These are phyloP conservation scores for Ceratobasidium theobromae DNA, from an alignment of 1,284 basidiomycete species.

Conservation along the genomic window DNA sequence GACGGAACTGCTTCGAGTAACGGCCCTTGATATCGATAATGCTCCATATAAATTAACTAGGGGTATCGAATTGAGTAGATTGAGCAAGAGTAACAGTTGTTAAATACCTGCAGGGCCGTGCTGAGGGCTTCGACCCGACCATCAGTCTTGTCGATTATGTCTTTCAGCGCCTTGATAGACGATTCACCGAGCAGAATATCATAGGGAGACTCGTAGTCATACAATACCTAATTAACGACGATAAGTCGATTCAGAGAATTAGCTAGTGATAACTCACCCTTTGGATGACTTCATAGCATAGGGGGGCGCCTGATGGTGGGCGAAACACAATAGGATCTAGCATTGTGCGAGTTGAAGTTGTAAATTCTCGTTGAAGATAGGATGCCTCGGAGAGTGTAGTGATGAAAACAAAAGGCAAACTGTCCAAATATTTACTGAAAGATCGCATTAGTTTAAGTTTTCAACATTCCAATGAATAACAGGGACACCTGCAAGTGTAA, in stretches of 20 bases:
- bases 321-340: constrained; percentile 4
- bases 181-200: constrained; percentile 15
- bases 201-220: background rate
- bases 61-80: background rate
- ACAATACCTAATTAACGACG: background rate
- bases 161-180: constrained; percentile 11
- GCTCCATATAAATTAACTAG: constrained; percentile 20
- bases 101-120: constrained; percentile 10
- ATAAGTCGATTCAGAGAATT: background rate
- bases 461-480: background rate
- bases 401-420: constrained; percentile 9
- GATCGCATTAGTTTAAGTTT: background rate
- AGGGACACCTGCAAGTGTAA: constrained; percentile 19
- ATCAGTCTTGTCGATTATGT: constrained; percentile 14
- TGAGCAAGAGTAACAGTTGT: background rate
- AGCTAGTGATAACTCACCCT: background rate
- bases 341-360: constrained; percentile 13
- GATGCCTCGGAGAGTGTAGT: background rate
- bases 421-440: constrained; percentile 14
- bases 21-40: constrained; percentile 8
- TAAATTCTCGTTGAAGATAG: constrained; percentile 17
- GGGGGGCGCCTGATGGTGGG: background rate
- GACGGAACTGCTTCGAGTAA: constrained; percentile 8
- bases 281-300: constrained; percentile 1
- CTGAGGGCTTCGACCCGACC: constrained; percentile 13